Evolutionary conservation across 2,329 filamentous ascomycete species (phyloP), one percentile per base, ranked within the genome.

Genomic region (Lasiodiplodia citricola): DNA sequence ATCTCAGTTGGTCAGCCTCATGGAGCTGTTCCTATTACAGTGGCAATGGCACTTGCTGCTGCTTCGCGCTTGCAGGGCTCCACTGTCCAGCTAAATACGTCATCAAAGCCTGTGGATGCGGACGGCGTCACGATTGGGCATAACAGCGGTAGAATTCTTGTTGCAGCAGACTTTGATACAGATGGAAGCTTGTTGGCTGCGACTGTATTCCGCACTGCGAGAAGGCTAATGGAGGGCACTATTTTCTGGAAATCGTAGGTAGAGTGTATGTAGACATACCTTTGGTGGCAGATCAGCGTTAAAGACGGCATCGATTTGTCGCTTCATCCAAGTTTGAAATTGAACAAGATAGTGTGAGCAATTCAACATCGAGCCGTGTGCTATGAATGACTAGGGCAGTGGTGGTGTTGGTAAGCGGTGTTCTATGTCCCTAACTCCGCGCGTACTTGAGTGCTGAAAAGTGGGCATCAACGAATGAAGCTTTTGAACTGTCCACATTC

Each of bases 1-100:
- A 71, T 83, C 11, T 83, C 81, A 3, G 81, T 81, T 69, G 76
- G 75, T 35, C 81, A 83, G 68, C 79, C 81, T 4, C 81, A 83
- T 72, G 80, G 79, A 60, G 80, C 81, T 5, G 79, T 82, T 11
- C 82, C 82, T 0, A 71, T 83, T 31, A 83, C 81, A 5, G 77
- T 78, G 41, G 81, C 81, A 4, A 68, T 83, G 57, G 82, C 81
- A 35, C 77, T 81, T 11, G 82, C 82, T 4, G 76, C 82, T 11
- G 79, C 80, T 8, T 78, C 79, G 7, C 75, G 76, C 41, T 74
- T 81, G 4, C 69, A 74, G 10, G 78, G 78, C 6, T 78, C 78
- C 2, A 71, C 80, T 21, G 79, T 81, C 13, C 71, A 80, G 21
- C 72, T 77, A 31, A 70, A 75, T 23, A 69, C 78, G 5, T 68